Evolutionary conservation across 1,284 basidiomycete species (phyloP).

Genomic region (Xanthoconium separans): DNA sequence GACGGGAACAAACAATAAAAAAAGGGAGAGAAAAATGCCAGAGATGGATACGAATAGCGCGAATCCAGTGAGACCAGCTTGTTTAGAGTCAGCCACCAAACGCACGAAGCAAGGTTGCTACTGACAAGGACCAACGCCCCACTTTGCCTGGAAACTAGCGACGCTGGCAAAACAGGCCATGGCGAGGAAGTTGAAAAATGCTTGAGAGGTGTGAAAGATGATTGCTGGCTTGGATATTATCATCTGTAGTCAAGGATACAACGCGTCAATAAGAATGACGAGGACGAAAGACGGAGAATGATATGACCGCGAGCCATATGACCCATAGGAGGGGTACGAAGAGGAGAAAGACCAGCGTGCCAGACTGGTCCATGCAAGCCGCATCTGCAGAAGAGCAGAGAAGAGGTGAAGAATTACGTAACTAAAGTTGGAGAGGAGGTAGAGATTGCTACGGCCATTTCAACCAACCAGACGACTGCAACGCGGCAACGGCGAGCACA

Average conservation of each 20-base stretch:
- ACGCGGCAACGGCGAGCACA: conserved; percentile 10
- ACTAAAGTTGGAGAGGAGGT: conserved; percentile 26
- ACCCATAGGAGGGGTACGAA: conserved; percentile 60
- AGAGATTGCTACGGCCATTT: conserved; percentile 11
- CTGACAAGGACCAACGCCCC: conserved; percentile 80
- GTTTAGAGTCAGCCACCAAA: conserved; percentile 9
- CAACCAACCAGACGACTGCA: conserved; percentile 15
- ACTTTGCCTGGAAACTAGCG: conserved; percentile 83
- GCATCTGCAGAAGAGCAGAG: conserved; percentile 36
- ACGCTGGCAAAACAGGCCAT: conserved; percentile 87
- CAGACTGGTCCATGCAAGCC: conserved; percentile 41
- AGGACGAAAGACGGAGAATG: conserved; percentile 9
- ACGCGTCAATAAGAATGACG: conserved; percentile 15
- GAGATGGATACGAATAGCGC: conserved; percentile 76
- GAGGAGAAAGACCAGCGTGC: conserved; percentile 56
- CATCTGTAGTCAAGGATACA: conserved; percentile 52
- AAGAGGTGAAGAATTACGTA: conserved; percentile 58
- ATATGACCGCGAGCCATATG: conserved; percentile 65
- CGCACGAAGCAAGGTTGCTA: neutral
- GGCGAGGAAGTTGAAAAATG: conserved; percentile 87
- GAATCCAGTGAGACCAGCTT: conserved; percentile 86
- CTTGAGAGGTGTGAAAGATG: conserved; percentile 68
- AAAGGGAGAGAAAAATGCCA: conserved; percentile 68
- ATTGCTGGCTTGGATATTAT: conserved; percentile 80
- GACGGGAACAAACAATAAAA: conserved; percentile 76